These are phyloP conservation scores for Magnusiomyces suaveolens DNA, from an alignment of 1,139 yeast genomes.

Conservation along the genomic window DNA sequence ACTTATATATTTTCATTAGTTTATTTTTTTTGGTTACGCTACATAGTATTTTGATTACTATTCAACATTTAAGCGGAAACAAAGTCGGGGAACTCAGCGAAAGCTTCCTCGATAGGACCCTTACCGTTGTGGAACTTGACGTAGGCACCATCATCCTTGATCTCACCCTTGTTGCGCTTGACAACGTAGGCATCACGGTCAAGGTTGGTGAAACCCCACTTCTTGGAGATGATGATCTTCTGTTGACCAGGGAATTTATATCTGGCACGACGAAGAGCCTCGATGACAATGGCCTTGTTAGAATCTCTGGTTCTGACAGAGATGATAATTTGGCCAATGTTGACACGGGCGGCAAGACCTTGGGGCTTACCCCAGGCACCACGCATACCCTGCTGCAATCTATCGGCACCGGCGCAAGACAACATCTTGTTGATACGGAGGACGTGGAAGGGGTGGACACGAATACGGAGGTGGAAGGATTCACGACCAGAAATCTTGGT, in stretches of 20 bases:
- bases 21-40: background rate
- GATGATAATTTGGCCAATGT: slow-evolving; percentile 96
- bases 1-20: too few relatives aligned
- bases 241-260: slow-evolving; percentile 99
- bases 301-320: slow-evolving; percentile 97
- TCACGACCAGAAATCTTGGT: slow-evolving; percentile 98
- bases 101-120: slow-evolving; percentile 90
- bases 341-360: slow-evolving; percentile 99
- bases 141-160: slow-evolving; percentile 98
- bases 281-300: slow-evolving; percentile 94
- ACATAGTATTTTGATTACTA: background rate
- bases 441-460: slow-evolving; percentile 99
- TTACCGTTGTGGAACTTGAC: slow-evolving; percentile 95
- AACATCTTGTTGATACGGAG: slow-evolving; percentile 99
- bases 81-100: slow-evolving; percentile 87
- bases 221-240: slow-evolving; percentile 96
- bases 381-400: slow-evolving; percentile 99
- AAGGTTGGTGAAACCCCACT: slow-evolving; percentile 99
- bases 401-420: slow-evolving; percentile 99
- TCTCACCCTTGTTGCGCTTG: slow-evolving; percentile 94
- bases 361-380: slow-evolving; percentile 99
- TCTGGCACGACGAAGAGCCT: slow-evolving; percentile 99
- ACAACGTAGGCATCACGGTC: slow-evolving; percentile 94
- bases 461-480: slow-evolving; percentile 98
- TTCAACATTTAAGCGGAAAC: slow-evolving; percentile 23